Percentiles rank a stretch among this genome's conserved stretches.
phyloP scores from a whole-genome alignment of 1,284 basidiomycete species.

The Ustilago sp. region DNA sequence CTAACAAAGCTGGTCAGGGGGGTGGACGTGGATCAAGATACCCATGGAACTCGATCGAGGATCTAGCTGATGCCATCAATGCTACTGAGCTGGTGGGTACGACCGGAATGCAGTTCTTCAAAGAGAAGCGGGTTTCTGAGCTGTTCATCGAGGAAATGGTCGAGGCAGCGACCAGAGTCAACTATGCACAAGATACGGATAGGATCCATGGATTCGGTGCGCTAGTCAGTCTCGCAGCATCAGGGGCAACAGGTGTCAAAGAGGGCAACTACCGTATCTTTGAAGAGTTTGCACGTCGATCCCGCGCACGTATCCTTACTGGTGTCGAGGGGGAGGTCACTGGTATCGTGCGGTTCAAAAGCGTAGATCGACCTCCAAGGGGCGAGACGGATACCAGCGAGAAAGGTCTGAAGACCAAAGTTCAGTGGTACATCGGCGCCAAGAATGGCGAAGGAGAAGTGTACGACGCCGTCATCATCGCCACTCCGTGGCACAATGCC shows the following conservation, averaged over 20 bases:
- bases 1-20: slow-evolving; percentile 15
- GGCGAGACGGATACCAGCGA: not conserved
- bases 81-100: slow-evolving; percentile 70
- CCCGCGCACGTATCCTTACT: slow-evolving; percentile 72
- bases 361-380: not conserved
- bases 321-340: slow-evolving; percentile 63
- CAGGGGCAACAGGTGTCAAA: slow-evolving; percentile 77
- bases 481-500: slow-evolving; percentile 64
- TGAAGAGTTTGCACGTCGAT: slow-evolving; percentile 80
- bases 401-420: not conserved
- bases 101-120: slow-evolving; percentile 66
- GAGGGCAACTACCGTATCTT: slow-evolving; percentile 91
- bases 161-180: slow-evolving; percentile 85
- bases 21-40: slow-evolving; percentile 39
- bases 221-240: slow-evolving; percentile 79
- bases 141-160: slow-evolving; percentile 78
- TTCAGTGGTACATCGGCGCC: slow-evolving; percentile 64
- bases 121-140: slow-evolving; percentile 46
- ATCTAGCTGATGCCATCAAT: slow-evolving; percentile 74
- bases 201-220: slow-evolving; percentile 85
- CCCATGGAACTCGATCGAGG: slow-evolving; percentile 76
- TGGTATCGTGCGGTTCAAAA: slow-evolving; percentile 56
- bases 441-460: slow-evolving; percentile 57
- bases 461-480: slow-evolving; percentile 65
- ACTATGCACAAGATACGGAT: slow-evolving; percentile 81